Evolutionary conservation across 192 early-diverging fungal species (phyloP).

Genomic region (Coemansia brasiliensis): DNA sequence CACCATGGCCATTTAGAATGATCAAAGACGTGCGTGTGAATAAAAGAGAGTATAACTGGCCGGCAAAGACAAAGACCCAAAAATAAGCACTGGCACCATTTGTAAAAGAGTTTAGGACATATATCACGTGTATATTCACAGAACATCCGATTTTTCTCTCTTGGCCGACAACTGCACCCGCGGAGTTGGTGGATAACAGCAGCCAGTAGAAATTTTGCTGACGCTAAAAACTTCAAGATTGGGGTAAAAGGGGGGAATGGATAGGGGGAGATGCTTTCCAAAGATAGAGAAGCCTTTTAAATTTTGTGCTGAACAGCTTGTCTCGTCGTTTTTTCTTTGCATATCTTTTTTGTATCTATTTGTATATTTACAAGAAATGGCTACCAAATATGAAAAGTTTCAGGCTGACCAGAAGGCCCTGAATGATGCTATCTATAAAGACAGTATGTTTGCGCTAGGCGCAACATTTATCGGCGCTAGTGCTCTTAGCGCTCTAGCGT

Average conservation of each 20-base stretch:
- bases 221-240: not conserved
- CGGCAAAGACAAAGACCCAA: no score
- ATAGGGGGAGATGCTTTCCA: not conserved
- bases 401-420: conserved; percentile 31
- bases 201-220: conserved; percentile 1
- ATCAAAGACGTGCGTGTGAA: no score
- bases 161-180: not conserved
- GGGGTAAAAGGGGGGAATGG: not conserved
- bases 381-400: conserved; percentile 16
- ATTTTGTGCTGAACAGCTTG: not conserved
- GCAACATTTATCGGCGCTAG: conserved; percentile 26
- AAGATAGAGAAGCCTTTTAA: conserved; percentile 2
- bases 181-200: not conserved
- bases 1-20: not conserved
- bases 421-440: conserved; percentile 26
- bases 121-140: not conserved
- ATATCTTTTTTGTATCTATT: not conserved
- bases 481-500: conserved; percentile 29
- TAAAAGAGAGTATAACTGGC: no score
- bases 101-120: no score
- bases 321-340: not conserved
- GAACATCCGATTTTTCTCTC: conserved; percentile 1
- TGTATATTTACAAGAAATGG: conserved; percentile 13
- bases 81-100: no score
- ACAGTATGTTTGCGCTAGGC: conserved; percentile 44